Conservation (phyloP, 176 grass and related monocot genomes). For the Alloteropsis semialata region DNA sequence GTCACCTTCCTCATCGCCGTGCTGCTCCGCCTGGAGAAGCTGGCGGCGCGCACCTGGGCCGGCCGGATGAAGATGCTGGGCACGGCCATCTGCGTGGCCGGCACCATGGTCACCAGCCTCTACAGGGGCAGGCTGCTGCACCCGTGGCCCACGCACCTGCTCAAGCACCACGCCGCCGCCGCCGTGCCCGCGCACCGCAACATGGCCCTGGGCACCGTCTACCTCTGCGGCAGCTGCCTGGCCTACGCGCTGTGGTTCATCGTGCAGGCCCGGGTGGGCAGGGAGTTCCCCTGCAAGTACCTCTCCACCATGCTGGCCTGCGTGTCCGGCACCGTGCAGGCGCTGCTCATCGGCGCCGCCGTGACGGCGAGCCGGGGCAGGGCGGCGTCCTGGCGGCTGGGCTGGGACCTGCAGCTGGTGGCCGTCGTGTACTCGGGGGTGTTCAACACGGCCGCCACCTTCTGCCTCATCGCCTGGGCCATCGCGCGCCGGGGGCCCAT, state of each 20-base stretch:
- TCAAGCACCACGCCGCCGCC: neutral
- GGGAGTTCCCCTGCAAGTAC: constrained; percentile 45
- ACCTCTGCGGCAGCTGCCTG: constrained; percentile 34
- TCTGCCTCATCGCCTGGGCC: constrained; percentile 47
- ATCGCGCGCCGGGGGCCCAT: constrained; percentile 23
- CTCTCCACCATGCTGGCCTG: constrained; percentile 39
- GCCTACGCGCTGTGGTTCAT: constrained; percentile 51
- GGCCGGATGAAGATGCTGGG: constrained; percentile 41
- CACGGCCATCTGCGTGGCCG: constrained; percentile 32
- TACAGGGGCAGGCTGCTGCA: constrained; percentile 31
- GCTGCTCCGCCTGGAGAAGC: constrained; percentile 38
- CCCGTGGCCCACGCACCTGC: constrained; percentile 27
- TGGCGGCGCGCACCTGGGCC: neutral
- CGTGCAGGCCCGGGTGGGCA: constrained; percentile 16
- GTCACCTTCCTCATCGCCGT: constrained; percentile 39
- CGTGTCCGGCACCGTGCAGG: constrained; percentile 16
- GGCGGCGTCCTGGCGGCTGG: constrained; percentile 6
- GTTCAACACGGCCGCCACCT: constrained; percentile 36
- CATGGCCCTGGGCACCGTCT: constrained; percentile 31
- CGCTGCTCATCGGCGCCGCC: constrained; percentile 2
- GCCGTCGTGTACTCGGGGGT: constrained; percentile 39
- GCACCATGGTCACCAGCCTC: constrained; percentile 48
- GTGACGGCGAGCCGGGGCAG: neutral
- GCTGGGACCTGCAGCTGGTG: constrained; percentile 43
- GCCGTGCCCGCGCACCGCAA: neutral